phyloP scores from a whole-genome alignment of 192 early-diverging fungal genomes.

The Coemansia sp. region DNA sequence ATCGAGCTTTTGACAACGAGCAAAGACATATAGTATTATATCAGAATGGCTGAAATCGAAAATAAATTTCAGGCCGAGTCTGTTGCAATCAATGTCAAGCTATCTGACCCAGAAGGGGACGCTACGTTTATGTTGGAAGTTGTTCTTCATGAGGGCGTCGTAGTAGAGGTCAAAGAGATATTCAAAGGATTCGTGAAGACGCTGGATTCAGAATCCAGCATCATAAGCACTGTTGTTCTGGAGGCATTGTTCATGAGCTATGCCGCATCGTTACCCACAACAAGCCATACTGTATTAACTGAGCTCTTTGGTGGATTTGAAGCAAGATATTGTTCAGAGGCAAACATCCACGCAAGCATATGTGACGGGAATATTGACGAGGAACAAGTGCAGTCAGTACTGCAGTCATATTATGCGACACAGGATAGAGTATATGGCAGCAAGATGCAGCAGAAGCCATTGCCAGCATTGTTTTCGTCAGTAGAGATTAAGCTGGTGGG shows the following conservation, averaged over 20 bases:
- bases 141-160: neutral
- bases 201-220: neutral
- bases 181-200: neutral
- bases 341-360: slow-evolving; percentile 16
- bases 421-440: neutral
- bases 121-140: neutral
- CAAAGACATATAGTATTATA: too few relatives aligned
- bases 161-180: neutral
- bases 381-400: slow-evolving; percentile 3
- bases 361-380: neutral
- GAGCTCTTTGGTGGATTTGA: slow-evolving; percentile 13
- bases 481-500: slow-evolving; percentile 56
- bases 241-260: slow-evolving; percentile 17
- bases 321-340: neutral
- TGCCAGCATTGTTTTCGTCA: slow-evolving; percentile 22
- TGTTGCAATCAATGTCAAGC: too few relatives aligned
- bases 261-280: neutral
- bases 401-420: slow-evolving; percentile 23
- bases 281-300: neutral
- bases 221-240: neutral
- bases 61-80: too few relatives aligned
- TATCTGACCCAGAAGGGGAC: too few relatives aligned
- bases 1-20: too few relatives aligned
- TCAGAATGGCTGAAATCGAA: too few relatives aligned
- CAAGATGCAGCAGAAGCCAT: neutral